Conservation (phyloP, 306 rosid genomes). For the Acacia melanoxylon region DNA sequence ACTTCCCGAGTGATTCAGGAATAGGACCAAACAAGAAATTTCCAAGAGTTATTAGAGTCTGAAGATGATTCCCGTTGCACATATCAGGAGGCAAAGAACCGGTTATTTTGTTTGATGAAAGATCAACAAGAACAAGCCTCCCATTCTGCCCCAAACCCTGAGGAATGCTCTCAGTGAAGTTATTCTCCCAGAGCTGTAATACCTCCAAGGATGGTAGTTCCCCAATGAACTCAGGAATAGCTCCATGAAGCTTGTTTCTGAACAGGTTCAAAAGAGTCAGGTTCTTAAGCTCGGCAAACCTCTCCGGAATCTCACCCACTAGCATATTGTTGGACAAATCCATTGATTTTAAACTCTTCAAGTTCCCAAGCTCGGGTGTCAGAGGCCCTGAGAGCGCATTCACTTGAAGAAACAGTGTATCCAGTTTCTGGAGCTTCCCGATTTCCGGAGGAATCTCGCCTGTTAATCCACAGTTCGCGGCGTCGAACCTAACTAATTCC, state of each 20-base stretch:
- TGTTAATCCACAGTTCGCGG: slow-evolving; percentile 74
- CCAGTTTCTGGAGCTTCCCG: slow-evolving; percentile 65
- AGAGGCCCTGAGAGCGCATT: slow-evolving; percentile 79
- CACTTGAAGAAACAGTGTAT: slow-evolving; percentile 87
- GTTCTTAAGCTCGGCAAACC: slow-evolving; percentile 68
- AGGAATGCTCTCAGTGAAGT: slow-evolving; percentile 85
- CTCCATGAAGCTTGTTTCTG: slow-evolving; percentile 87
- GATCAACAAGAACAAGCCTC: slow-evolving; percentile 65
- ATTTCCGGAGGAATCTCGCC: slow-evolving; percentile 84
- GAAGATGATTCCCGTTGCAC: slow-evolving; percentile 75
- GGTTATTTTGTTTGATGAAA: slow-evolving; percentile 82
- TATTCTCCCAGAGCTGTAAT: slow-evolving; percentile 90
- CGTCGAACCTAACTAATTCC: slow-evolving; percentile 65
- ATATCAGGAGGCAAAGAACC: slow-evolving; percentile 74
- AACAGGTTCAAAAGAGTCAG: slow-evolving; percentile 77
- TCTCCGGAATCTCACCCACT: slow-evolving; percentile 70
- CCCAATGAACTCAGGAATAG: slow-evolving; percentile 85
- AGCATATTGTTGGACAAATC: slow-evolving; percentile 81
- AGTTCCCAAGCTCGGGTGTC: slow-evolving; percentile 62
- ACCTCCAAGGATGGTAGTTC: slow-evolving; percentile 76
- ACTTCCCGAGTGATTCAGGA: slow-evolving; percentile 81
- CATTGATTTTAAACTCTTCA: slow-evolving; percentile 75
- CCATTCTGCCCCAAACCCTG: slow-evolving; percentile 74
- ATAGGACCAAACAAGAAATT: slow-evolving; percentile 83
- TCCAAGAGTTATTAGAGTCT: slow-evolving; percentile 72